These are phyloP conservation scores for Rhodotorula graminis DNA, from an alignment of 768 basidiomycete genomes.

Conservation along the genomic window DNA sequence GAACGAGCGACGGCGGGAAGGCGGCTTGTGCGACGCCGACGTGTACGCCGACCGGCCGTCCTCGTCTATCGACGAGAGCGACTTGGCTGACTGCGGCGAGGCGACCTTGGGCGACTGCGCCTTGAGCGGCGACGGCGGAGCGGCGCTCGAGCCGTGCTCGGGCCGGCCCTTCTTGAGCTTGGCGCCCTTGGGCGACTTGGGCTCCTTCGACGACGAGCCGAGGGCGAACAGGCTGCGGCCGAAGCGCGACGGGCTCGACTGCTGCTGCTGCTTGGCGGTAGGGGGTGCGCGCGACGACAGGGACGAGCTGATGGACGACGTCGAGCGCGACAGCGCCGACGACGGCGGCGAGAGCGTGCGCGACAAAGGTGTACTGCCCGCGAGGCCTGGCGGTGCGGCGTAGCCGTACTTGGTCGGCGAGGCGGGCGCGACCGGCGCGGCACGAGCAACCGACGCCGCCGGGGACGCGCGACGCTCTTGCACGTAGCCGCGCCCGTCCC, in stretches of 20 bases:
- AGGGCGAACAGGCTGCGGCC: not conserved
- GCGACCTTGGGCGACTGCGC: not conserved
- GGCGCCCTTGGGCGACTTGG: not conserved
- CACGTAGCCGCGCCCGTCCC: not conserved
- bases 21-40: not conserved
- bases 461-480: no score
- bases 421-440: not conserved
- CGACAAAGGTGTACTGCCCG: not conserved
- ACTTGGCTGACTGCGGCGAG: not conserved
- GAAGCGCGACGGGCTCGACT: not conserved
- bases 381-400: conserved; percentile 11
- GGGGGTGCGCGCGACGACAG: not conserved
- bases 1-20: conserved; percentile 1
- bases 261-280: not conserved
- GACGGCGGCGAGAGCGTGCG: not conserved
- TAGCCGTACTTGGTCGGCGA: not conserved
- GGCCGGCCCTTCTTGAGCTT: conserved; percentile 3
- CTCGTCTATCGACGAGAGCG: conserved; percentile 1
- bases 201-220: not conserved
- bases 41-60: not conserved
- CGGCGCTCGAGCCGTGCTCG: not conserved
- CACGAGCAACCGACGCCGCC: not conserved
- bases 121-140: not conserved
- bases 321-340: conserved; percentile 2
- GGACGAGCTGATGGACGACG: not conserved